These are phyloP conservation scores for Trichoderma brevicompactum DNA, from an alignment of 2,329 filamentous ascomycete species.

Conservation along the genomic window DNA sequence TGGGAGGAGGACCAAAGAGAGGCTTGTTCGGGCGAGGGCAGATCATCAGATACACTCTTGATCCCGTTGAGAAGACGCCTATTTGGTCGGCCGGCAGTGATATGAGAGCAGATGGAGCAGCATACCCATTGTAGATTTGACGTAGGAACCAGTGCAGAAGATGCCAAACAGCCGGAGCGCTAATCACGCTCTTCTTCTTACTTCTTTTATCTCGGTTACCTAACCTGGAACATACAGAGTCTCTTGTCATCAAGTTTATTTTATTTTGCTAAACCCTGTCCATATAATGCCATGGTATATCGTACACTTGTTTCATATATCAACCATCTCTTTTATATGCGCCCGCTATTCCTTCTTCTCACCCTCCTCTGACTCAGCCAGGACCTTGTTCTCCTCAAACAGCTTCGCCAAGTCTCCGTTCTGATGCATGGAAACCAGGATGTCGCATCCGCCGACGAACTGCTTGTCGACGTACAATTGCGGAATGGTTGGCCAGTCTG, in stretches of 20 bases:
- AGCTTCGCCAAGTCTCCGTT: conserved; percentile 91
- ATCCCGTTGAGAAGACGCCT: conserved; percentile 66
- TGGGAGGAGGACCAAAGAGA: conserved; percentile 64
- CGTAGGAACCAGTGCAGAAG: not conserved
- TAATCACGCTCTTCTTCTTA: not conserved
- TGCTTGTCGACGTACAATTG: conserved; percentile 95
- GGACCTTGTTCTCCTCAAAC: conserved; percentile 88
- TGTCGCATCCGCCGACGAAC: conserved; percentile 97
- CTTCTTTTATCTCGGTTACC: not conserved
- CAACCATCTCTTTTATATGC: not conserved
- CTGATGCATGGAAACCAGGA: conserved; percentile 95
- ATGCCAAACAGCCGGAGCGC: not conserved
- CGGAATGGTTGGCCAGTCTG: conserved; percentile 98
- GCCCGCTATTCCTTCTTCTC: conserved; percentile 42
- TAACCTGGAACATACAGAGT: not conserved
- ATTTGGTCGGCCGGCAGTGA: conserved; percentile 93
- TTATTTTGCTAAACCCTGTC: conserved; percentile 11
- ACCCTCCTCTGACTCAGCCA: conserved; percentile 62
- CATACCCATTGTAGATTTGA: conserved; percentile 53
- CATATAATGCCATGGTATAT: conserved; percentile 20
- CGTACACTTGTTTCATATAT: conserved; percentile 15
- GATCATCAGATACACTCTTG: conserved; percentile 77
- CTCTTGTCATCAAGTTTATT: conserved; percentile 9
- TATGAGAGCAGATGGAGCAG: conserved; percentile 78
- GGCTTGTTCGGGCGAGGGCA: conserved; percentile 84